Base-by-base conservation (phyloP, 2,329 filamentous ascomycete genomes). In the Clonostachys byssicola region DNA sequence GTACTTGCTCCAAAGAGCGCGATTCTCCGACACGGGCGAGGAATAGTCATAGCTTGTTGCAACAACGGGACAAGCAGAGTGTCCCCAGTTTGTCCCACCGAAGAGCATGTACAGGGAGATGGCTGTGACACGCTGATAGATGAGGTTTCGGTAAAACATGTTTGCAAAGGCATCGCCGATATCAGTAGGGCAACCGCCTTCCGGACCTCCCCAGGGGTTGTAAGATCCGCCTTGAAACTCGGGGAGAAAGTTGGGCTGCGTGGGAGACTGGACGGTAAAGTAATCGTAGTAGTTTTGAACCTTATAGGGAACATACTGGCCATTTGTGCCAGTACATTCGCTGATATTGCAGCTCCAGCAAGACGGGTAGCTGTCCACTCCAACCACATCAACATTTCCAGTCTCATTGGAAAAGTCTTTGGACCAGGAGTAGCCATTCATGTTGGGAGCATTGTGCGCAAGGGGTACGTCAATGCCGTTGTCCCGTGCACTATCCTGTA, bases 81-180 rank as follows among this genome's bases (percentile, higher is more conserved):
- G 75, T 6, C 81, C 81, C 80, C 80, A 85, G 51, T 79, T 83
- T 0, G 82, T 85, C 3, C 82, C 82, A 5, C 82, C 82, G 45
- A 75, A 86, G 45, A 82, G 63, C 80, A 86, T 85, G 57, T 86
- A 86, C 3, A 86, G 60, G 33, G 74, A 82, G 47, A 84, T 73
- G 0, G 78, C 78, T 0, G 78, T 81, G 5, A 83, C 73, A 1
- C 77, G 69, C 54, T 85, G 77, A 23, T 72, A 78, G 23, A 85
- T 76, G 46, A 83, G 73, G 56, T 84, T 76, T 12, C 80, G 71
- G 58, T 86, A 86, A 62, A 82, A 85, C 5, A 86, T 59, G 48
- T 85, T 84, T 2, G 77, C 81, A 52, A 81, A 86, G 42, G 82
- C 76, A 0, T 75, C 69, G 2, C 77, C 77, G 16, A 77, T 80